These are phyloP conservation scores for Diaporthe aspalathi DNA, from an alignment of 2,329 filamentous ascomycete genomes.

Conservation along the genomic window DNA sequence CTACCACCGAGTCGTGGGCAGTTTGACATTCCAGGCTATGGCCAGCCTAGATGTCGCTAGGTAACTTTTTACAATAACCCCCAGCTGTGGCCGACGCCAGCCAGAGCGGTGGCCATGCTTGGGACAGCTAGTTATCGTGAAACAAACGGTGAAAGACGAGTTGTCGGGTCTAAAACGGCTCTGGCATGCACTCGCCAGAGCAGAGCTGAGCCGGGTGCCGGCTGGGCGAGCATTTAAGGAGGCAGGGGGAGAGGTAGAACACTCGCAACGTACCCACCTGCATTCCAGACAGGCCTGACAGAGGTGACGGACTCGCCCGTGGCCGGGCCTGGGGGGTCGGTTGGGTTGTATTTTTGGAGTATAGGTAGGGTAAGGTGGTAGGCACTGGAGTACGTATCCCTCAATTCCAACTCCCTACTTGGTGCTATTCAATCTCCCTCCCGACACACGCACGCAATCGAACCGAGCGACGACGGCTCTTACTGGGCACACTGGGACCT, in stretches of 20 bases:
- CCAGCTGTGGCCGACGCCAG: neutral
- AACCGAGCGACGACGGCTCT: constrained; percentile 19
- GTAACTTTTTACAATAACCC: no score
- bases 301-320: constrained; percentile 22
- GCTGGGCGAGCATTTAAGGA: constrained; percentile 14
- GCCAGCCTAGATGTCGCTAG: neutral
- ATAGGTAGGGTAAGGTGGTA: neutral
- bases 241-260: constrained; percentile 12
- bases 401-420: constrained; percentile 25
- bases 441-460: constrained; percentile 28
- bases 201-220: neutral
- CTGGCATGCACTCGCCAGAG: neutral
- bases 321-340: neutral
- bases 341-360: constrained; percentile 24
- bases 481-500: constrained; percentile 14
- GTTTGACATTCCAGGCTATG: neutral
- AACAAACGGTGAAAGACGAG: neutral
- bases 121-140: neutral
- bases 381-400: constrained; percentile 34
- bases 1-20: neutral
- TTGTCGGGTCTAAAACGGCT: neutral
- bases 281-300: constrained; percentile 26
- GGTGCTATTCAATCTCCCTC: constrained; percentile 28
- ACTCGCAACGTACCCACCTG: constrained; percentile 9
- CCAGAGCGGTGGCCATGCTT: neutral